A percentile compares a stretch with the other conserved stretches of the same genome.
phyloP scores from a whole-genome alignment of 495 filamentous ascomycete genomes.

The Penicillium taxi region DNA sequence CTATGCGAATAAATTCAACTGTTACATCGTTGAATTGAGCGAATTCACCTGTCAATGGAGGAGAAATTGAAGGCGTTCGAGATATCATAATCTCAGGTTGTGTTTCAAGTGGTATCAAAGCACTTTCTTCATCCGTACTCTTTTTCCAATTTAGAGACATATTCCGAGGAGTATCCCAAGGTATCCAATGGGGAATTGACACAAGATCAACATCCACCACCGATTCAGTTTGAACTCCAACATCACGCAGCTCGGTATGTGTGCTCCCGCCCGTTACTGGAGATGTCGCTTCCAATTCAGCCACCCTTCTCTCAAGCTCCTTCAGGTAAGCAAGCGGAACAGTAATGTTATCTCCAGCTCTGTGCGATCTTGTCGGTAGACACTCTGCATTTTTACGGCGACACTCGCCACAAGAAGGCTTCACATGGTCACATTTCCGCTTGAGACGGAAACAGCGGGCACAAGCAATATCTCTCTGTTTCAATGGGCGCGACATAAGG shows the following conservation, averaged over 20 bases:
- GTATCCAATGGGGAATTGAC: not conserved
- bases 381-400: constrained; percentile 27
- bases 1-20: constrained; percentile 13
- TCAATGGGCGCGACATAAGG: constrained; percentile 23
- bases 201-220: not conserved
- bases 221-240: constrained; percentile 24
- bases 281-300: constrained; percentile 14
- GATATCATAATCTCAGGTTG: constrained; percentile 1
- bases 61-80: constrained; percentile 4
- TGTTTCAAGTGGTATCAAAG: constrained; percentile 5
- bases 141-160: constrained; percentile 2
- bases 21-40: constrained; percentile 6
- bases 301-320: constrained; percentile 20
- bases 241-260: constrained; percentile 13
- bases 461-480: constrained; percentile 25
- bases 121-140: constrained; percentile 2
- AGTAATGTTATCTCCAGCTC: constrained; percentile 24
- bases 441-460: constrained; percentile 29
- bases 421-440: constrained; percentile 29
- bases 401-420: constrained; percentile 29
- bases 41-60: constrained; percentile 7
- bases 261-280: not conserved
- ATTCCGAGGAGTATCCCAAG: constrained; percentile 1
- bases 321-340: constrained; percentile 26
- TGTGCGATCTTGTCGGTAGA: constrained; percentile 22